A percentile compares a stretch with the other conserved stretches of the same genome.
These are phyloP conservation scores for Persicaria maculosa DNA, from an alignment of 148 eudicot species.

Conservation along the genomic window DNA sequence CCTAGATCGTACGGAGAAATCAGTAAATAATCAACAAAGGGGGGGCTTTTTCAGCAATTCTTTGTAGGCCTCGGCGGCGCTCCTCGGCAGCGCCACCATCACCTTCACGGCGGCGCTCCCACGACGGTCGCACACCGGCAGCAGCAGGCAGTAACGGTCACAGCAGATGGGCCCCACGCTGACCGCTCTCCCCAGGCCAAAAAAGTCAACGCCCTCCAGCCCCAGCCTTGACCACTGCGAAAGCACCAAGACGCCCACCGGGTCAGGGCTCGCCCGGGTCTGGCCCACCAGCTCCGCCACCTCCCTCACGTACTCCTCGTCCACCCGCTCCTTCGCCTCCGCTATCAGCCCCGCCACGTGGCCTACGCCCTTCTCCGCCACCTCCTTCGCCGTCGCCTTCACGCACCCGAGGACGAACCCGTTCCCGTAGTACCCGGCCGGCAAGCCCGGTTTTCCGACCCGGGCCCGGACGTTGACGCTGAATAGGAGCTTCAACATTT, in stretches of 20 bases:
- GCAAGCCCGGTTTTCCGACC: constrained; percentile 43
- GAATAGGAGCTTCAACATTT: constrained; percentile 45
- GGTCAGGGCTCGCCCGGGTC: constrained; percentile 43
- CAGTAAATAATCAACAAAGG: neutral
- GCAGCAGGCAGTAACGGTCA: constrained; percentile 59
- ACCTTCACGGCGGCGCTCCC: constrained; percentile 39
- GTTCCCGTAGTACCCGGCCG: constrained; percentile 59
- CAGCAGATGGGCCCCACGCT: constrained; percentile 59
- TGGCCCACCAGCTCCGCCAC: constrained; percentile 53
- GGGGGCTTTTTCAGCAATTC: constrained; percentile 21
- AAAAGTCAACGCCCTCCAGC: constrained; percentile 56
- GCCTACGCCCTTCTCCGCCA: constrained; percentile 41
- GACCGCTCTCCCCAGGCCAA: constrained; percentile 62
- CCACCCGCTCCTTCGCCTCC: constrained; percentile 54
- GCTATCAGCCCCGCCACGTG: constrained; percentile 32
- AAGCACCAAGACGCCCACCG: constrained; percentile 59
- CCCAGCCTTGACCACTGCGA: constrained; percentile 82
- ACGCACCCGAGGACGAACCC: constrained; percentile 70
- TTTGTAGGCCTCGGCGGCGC: constrained; percentile 42
- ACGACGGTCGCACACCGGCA: constrained; percentile 47
- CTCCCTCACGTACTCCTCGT: constrained; percentile 46
- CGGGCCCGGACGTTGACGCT: constrained; percentile 53
- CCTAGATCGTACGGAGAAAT: neutral
- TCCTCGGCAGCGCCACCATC: constrained; percentile 59
- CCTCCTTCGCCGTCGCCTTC: constrained; percentile 34